Percentiles rank a stretch among this genome's conserved stretches.
Evolutionary conservation across 179 eudicot species (phyloP).

Genomic region (Spergularia azorica): DNA sequence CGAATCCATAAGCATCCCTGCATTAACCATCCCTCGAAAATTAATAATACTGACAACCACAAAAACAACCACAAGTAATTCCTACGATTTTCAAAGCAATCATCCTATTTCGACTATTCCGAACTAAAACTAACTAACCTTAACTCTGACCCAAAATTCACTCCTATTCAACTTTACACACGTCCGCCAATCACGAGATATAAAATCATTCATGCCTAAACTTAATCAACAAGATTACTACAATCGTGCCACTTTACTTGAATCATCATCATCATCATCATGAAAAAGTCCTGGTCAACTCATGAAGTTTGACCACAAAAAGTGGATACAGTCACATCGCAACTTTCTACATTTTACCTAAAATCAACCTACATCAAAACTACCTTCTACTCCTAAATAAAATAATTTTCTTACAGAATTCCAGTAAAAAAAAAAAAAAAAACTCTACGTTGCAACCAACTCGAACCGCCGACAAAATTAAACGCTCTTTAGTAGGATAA

Average conservation of each 20-base stretch:
- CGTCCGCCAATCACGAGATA: neutral
- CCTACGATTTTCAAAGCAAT: neutral
- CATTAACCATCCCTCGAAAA: conserved; percentile 19
- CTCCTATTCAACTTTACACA: neutral
- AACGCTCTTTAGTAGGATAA: neutral
- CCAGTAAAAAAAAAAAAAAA: neutral
- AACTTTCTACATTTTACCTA: neutral
- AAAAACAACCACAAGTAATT: neutral
- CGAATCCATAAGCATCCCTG: conserved; percentile 99
- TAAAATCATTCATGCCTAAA: neutral
- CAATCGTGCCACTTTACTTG: neutral
- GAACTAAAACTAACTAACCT: neutral
- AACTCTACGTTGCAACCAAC: neutral
- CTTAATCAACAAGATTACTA: neutral
- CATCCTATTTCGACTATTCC: neutral
- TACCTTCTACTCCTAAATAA: neutral
- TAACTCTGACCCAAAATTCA: neutral
- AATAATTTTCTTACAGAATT: neutral
- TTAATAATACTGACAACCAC: neutral
- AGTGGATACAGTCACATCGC: neutral
- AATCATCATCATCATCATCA: neutral
- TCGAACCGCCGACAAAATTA: neutral
- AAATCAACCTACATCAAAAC: conserved; percentile 3
- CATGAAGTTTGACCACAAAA: neutral
- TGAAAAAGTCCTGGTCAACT: neutral